phyloP scores from a whole-genome alignment of 202 grass and related monocot species.

The Miscanthus sacchariflorus region DNA sequence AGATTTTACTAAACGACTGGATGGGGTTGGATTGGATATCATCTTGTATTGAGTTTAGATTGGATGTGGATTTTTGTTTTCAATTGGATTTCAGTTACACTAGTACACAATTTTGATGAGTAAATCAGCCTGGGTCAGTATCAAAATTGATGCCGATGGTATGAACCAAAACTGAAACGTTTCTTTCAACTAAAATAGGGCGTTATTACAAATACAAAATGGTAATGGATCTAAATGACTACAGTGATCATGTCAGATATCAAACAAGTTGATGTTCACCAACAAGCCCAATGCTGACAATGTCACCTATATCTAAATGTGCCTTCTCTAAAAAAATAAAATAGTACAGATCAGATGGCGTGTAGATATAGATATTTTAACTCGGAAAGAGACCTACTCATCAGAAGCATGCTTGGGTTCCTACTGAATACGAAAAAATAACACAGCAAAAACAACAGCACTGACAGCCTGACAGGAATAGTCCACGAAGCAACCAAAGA shows the following conservation, averaged over 20 bases:
- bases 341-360: neutral
- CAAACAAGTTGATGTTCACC: neutral
- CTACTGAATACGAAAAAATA: neutral
- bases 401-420: neutral
- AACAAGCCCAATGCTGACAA: neutral
- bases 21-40: too few relatives aligned
- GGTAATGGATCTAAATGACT: neutral
- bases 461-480: constrained; percentile 28
- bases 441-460: neutral
- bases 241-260: neutral
- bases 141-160: neutral
- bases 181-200: neutral
- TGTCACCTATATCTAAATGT: neutral
- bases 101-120: neutral
- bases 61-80: neutral
- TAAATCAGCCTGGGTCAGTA: neutral
- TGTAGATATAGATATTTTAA: neutral
- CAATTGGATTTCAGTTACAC: neutral
- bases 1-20: too few relatives aligned
- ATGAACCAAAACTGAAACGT: neutral
- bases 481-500: constrained; percentile 30
- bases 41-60: neutral
- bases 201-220: neutral
- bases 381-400: neutral
- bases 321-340: neutral